These are phyloP conservation scores for Euryodendron excelsum DNA, from an alignment of 148 eudicot species.

Conservation along the genomic window DNA sequence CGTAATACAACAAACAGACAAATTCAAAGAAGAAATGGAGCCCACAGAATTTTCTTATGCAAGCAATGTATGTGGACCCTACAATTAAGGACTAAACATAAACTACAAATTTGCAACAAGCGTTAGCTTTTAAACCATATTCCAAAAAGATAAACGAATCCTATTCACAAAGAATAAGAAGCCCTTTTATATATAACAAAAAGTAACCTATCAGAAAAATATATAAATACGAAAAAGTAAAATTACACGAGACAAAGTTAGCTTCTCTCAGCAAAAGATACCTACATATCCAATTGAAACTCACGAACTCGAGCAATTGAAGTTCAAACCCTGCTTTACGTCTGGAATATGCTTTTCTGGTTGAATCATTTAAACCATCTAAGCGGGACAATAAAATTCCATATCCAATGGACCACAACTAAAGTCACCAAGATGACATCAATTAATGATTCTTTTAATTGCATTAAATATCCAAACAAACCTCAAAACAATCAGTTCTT, in stretches of 20 bases:
- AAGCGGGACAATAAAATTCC: constrained; percentile 3
- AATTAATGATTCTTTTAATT: background rate
- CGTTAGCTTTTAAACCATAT: background rate
- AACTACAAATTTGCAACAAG: background rate
- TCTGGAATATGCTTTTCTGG: constrained; percentile 18
- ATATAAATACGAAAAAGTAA: background rate
- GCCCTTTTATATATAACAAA: too few relatives aligned
- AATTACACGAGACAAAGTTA: background rate
- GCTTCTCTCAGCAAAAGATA: constrained; percentile 3
- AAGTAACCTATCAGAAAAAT: background rate
- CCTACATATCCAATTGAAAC: too few relatives aligned
- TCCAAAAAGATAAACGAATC: too few relatives aligned
- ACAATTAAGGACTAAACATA: background rate
- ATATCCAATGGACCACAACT: background rate
- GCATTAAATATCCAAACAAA: background rate
- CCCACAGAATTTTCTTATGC: background rate
- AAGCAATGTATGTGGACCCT: background rate
- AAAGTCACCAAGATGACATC: background rate
- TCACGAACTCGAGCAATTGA: background rate
- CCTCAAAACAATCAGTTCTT: background rate
- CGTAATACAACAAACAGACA: too few relatives aligned
- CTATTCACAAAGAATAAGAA: too few relatives aligned
- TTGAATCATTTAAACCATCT: constrained; percentile 9
- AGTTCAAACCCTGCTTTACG: background rate
- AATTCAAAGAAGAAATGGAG: background rate